Evolutionary conservation across 331 rosid genomes (phyloP).

Genomic region (Telfairia occidentalis): DNA sequence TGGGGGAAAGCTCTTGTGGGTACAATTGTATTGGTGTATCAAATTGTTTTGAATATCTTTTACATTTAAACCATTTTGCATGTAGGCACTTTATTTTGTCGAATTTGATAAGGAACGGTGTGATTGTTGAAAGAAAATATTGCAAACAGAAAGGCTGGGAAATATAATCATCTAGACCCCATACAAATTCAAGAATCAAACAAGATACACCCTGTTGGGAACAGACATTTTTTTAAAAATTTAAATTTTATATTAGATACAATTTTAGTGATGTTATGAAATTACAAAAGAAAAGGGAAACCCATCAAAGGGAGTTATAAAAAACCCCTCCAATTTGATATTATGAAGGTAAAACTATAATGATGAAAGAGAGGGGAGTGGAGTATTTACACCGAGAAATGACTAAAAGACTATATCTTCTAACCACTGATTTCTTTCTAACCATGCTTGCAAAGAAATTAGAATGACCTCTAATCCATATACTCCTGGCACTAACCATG

Average conservation of each 20-base stretch:
- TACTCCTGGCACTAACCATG: too few species aligned
- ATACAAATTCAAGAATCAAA: neutral
- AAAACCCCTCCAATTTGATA: too few species aligned
- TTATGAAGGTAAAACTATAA: too few species aligned
- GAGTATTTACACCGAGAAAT: too few species aligned
- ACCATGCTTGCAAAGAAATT: neutral
- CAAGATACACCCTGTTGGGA: neutral
- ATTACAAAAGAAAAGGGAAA: too few species aligned
- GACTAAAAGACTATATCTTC: too few species aligned
- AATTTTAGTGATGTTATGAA: too few species aligned
- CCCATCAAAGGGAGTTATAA: too few species aligned
- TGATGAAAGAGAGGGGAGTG: too few species aligned
- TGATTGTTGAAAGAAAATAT: neutral
- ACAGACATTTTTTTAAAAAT: too few species aligned
- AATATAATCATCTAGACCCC: neutral
- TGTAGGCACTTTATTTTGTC: neutral
- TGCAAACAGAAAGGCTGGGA: neutral
- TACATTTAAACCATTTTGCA: neutral
- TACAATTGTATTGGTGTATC: constrained; percentile 23
- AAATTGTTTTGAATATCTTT: constrained; percentile 7
- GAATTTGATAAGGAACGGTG: neutral
- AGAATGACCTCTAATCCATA: neutral
- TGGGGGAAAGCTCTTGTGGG: constrained; percentile 71
- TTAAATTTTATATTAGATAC: too few species aligned
- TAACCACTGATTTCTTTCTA: neutral